Evolutionary conservation across 345 rosid genomes (phyloP).

Genomic region (Passiflora organensis): DNA sequence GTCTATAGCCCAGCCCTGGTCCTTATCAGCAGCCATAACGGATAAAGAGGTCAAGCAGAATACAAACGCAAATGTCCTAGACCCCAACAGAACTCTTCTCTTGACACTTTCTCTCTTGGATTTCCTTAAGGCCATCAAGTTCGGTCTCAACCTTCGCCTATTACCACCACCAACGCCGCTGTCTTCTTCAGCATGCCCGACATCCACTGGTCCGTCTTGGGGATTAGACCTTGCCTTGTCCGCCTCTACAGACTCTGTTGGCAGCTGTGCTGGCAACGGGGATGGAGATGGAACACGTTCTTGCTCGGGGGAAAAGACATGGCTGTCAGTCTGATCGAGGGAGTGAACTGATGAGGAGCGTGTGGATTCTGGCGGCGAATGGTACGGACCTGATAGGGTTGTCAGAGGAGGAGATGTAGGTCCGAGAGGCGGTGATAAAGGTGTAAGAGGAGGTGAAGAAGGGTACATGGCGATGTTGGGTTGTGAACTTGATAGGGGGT

Average conservation of each 20-base stretch:
- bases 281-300: not conserved
- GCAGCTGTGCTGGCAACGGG: not conserved
- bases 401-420: slow-evolving; percentile 15
- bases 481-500: not conserved
- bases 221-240: slow-evolving; percentile 16
- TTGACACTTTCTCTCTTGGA: slow-evolving; percentile 35
- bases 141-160: slow-evolving; percentile 33
- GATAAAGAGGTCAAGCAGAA: slow-evolving; percentile 71
- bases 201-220: slow-evolving; percentile 18
- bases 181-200: slow-evolving; percentile 22
- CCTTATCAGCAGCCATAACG: slow-evolving; percentile 69
- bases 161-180: slow-evolving; percentile 20
- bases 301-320: slow-evolving; percentile 32
- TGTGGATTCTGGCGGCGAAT: slow-evolving; percentile 28
- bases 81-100: slow-evolving; percentile 47
- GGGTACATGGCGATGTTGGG: slow-evolving; percentile 7
- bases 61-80: slow-evolving; percentile 54
- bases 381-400: not conserved
- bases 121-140: slow-evolving; percentile 43
- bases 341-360: not conserved
- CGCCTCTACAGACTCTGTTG: not conserved
- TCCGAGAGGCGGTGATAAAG: slow-evolving; percentile 3
- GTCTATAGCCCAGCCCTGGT: slow-evolving; percentile 88
- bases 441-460: slow-evolving; percentile 10
- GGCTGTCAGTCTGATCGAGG: slow-evolving; percentile 26